These are phyloP conservation scores for Aspergillus calidoustus DNA, from an alignment of 2,329 filamentous ascomycete species.

Conservation along the genomic window DNA sequence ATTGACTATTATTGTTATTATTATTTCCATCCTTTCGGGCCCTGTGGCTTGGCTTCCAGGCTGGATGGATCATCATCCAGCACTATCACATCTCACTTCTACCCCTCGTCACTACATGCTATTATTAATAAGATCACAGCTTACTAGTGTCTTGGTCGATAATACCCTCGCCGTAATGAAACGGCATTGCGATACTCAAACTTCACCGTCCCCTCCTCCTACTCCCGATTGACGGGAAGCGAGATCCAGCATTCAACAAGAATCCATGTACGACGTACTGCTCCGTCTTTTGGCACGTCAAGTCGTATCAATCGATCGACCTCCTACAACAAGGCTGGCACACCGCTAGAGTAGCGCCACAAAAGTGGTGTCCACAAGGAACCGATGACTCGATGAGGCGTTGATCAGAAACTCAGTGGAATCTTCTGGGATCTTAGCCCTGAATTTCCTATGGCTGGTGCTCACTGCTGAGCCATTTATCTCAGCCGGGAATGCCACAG, in stretches of 20 bases:
- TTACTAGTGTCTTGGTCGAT: neutral
- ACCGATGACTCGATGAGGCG: constrained; percentile 1
- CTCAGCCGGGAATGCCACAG: constrained; percentile 1
- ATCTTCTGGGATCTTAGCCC: constrained; percentile 1
- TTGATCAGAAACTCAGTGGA: constrained; percentile 7
- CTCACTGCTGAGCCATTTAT: constrained; percentile 9
- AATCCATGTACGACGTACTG: constrained; percentile 9
- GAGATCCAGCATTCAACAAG: neutral
- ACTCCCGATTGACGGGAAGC: neutral
- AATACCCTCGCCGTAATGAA: constrained; percentile 6
- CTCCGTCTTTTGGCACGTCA: neutral
- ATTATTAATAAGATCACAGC: neutral
- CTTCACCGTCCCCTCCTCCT: neutral
- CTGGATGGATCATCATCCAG: constrained; percentile 6
- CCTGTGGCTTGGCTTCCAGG: neutral
- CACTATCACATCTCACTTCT: constrained; percentile 1
- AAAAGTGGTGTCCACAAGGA: constrained; percentile 1
- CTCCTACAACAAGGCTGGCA: constrained; percentile 2
- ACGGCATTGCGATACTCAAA: neutral
- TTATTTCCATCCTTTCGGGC: constrained; percentile 2
- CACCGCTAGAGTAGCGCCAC: constrained; percentile 13
- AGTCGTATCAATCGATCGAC: constrained; percentile 9
- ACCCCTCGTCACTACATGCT: neutral
- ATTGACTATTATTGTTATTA: neutral
- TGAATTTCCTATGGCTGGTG: constrained; percentile 4